Percentiles rank a stretch among this genome's conserved stretches.
These are phyloP conservation scores for Suhomyces sp. DNA, from an alignment of 805 yeast species.

Conservation along the genomic window DNA sequence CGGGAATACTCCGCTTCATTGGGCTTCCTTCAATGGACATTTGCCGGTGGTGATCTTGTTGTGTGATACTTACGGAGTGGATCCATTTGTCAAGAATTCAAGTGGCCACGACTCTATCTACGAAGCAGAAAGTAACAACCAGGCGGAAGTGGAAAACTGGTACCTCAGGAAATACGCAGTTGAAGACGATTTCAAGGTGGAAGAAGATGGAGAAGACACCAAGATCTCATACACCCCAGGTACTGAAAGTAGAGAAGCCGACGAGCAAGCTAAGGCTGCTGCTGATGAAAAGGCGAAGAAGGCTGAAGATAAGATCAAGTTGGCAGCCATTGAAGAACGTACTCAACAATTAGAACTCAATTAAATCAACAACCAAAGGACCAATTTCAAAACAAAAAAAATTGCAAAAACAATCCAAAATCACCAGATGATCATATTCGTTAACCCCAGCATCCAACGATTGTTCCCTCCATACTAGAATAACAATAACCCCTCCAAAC, in stretches of 20 bases:
- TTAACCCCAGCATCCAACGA: no score
- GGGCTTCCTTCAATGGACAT: constrained; percentile 94
- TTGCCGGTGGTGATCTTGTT: constrained; percentile 64
- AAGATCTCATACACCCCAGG: constrained; percentile 44
- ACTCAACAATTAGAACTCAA: constrained; percentile 6
- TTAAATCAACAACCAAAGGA: constrained; percentile 1
- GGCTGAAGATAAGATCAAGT: constrained; percentile 26
- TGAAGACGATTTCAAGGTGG: constrained; percentile 50
- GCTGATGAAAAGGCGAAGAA: no score
- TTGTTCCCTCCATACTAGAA: no score
- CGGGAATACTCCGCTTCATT: constrained; percentile 93
- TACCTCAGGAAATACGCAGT: constrained; percentile 71
- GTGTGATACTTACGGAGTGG: constrained; percentile 74
- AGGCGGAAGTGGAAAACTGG: constrained; percentile 75
- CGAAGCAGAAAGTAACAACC: constrained; percentile 82
- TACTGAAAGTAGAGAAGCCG: constrained; percentile 44
- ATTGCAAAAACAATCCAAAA: no score
- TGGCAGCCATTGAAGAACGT: background rate
- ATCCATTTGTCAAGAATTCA: constrained; percentile 73
- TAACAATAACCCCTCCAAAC: no score
- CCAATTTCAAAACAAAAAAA: no score
- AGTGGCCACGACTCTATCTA: constrained; percentile 80
- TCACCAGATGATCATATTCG: no score
- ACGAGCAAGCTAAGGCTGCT: constrained; percentile 42
- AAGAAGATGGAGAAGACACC: constrained; percentile 40